Conservation (phyloP, 2,329 filamentous ascomycete species). For the Tolypocladium sp. region DNA sequence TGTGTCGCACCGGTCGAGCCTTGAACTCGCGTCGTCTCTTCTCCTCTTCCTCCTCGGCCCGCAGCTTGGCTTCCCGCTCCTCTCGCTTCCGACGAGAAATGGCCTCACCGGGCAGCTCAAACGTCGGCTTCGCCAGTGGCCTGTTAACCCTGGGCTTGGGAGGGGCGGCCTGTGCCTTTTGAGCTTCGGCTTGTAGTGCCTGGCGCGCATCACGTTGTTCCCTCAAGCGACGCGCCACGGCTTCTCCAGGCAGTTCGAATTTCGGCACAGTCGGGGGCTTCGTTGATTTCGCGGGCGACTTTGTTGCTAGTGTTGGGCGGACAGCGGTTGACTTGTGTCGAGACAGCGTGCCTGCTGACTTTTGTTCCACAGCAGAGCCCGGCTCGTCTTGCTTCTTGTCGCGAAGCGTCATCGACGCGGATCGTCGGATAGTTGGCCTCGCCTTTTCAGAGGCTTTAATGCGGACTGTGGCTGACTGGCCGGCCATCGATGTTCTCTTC, state of each 20-base stretch:
- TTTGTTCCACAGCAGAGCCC: conserved; percentile 6
- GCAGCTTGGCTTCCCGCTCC: conserved; percentile 44
- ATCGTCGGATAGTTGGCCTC: conserved; percentile 30
- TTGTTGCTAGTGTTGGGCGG: conserved; percentile 20
- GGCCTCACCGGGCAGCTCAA: conserved; percentile 56
- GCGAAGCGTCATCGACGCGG: conserved; percentile 29
- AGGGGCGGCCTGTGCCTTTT: conserved; percentile 25
- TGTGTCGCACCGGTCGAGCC: conserved; percentile 44
- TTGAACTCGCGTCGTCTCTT: conserved; percentile 54
- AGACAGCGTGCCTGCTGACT: conserved; percentile 6
- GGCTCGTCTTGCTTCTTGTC: conserved; percentile 13
- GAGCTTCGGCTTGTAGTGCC: conserved; percentile 24
- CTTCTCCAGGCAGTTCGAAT: conserved; percentile 56
- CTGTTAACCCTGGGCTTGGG: conserved; percentile 41
- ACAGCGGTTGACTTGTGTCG: conserved; percentile 10
- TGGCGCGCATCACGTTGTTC: conserved; percentile 49
- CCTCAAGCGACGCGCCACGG: conserved; percentile 46
- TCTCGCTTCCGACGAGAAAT: conserved; percentile 47
- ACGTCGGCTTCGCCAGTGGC: conserved; percentile 42
- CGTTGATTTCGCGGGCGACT: conserved; percentile 38
- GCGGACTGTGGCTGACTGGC: conserved; percentile 24
- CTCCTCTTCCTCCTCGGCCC: conserved; percentile 50
- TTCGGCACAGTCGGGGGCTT: conserved; percentile 45
- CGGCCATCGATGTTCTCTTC: conserved; percentile 6
- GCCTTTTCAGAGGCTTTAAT: conserved; percentile 28